A percentile compares a stretch with the other conserved stretches of the same genome.
These are phyloP conservation scores for Alternaria arbusti DNA, from an alignment of 2,329 filamentous ascomycete species.

Conservation along the genomic window DNA sequence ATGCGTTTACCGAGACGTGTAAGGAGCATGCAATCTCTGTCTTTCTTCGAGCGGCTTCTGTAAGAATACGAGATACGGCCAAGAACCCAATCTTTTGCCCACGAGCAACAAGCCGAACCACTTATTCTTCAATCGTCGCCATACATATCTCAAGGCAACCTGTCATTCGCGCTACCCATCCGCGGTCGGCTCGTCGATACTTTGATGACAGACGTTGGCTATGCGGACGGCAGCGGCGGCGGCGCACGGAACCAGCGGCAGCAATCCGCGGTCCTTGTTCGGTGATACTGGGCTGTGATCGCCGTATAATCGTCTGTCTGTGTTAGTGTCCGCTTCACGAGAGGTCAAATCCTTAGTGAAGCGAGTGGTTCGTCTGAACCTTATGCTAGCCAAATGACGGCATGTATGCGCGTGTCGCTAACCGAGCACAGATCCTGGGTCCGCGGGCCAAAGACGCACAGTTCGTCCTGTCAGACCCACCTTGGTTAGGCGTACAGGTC, in stretches of 20 bases:
- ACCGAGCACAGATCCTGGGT: background rate
- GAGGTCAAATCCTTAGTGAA: background rate
- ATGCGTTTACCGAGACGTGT: background rate
- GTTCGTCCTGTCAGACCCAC: constrained; percentile 17
- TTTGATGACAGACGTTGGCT: background rate
- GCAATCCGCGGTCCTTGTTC: constrained; percentile 18
- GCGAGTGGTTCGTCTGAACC: constrained; percentile 8
- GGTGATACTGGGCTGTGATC: constrained; percentile 6
- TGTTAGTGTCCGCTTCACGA: background rate
- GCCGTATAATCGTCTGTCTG: background rate
- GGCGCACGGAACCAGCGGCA: constrained; percentile 21
- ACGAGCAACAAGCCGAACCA: background rate
- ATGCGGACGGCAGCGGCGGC: constrained; percentile 10
- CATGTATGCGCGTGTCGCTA: background rate
- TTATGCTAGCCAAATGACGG: constrained; percentile 4
- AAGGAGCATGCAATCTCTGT: background rate
- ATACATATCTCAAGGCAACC: background rate
- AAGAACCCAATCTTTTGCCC: background rate
- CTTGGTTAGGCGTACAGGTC: constrained; percentile 5
- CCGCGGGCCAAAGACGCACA: constrained; percentile 10
- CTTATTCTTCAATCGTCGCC: background rate
- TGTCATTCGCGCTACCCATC: background rate
- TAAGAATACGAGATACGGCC: background rate
- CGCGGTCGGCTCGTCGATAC: background rate
- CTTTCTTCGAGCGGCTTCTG: background rate